Base-by-base conservation (phyloP, 192 early-diverging fungal genomes). In the Diversispora epigaea region DNA sequence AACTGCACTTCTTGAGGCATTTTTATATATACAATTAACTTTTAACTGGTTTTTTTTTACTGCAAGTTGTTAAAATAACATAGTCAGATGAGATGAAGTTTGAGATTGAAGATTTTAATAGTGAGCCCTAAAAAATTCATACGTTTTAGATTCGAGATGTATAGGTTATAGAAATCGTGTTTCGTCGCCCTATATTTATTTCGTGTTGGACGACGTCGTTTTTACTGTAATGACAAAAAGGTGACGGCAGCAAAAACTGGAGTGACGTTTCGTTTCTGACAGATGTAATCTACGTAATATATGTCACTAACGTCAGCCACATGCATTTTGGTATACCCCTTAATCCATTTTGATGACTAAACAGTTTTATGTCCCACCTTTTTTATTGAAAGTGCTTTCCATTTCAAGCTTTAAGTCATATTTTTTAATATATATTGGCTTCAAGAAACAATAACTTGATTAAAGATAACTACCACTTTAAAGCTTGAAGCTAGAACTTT, bases 181-280 rank as follows among this genome's bases (percentile, higher is more conserved):
- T 41, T 68, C 67, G 67, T 68, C 67, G 40, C 14, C n/a, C 17
- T 50, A 40, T 62, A 44, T 68, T 68, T 68, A 55, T 55, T 58
- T 22, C n/a, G 25, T 22, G 39, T 63, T 63, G 22, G 61, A 63
- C 61, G 61, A 63, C 61, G 22, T 63, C 61, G 61, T n/a, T 58
- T 58, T 58, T 58, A 10, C 25, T 61, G 9, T 61, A 43, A 41
- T 63, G 69, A 57, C 69, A 54, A 71, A 19, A 44, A 46, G 69
- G 69, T 71, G 69, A 71, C 69, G 69, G 69, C 69, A 71, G 69
- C 69, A 71, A 66, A 67, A 47, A 11, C 9, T 32, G 41, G 40
- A n/a, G 54, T 25, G 54, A 68, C 40, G 66, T 54, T 54, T 54
- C 25, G 25, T 32, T 32, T 32, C 25, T 32, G 25, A 0, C 25